These are phyloP conservation scores for Vachellia collinsii DNA, from an alignment of 306 rosid genomes.

Conservation along the genomic window DNA sequence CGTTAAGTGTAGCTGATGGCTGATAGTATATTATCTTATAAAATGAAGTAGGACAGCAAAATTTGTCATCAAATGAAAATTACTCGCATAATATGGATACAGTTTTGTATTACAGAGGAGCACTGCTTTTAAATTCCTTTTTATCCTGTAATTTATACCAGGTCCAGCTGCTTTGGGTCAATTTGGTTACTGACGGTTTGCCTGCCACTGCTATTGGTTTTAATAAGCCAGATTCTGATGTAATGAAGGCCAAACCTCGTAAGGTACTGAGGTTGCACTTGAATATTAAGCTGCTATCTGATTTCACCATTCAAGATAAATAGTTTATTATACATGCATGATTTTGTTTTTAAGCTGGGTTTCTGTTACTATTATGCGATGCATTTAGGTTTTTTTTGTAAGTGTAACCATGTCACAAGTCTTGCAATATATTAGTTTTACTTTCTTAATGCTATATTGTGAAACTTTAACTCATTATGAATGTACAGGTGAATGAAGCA, in stretches of 20 bases:
- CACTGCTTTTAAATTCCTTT: conserved; percentile 6
- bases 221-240: conserved; percentile 96
- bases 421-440: neutral
- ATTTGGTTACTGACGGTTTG: conserved; percentile 95
- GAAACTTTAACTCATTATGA: conserved; percentile 30
- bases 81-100: conserved; percentile 18
- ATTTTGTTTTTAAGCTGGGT: neutral
- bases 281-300: conserved; percentile 26
- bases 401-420: neutral
- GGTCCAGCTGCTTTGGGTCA: conserved; percentile 99
- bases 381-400: neutral
- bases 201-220: conserved; percentile 99
- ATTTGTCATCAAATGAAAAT: conserved; percentile 21
- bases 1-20: conserved; percentile 9
- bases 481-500: conserved; percentile 86
- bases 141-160: conserved; percentile 40
- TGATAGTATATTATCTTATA: conserved; percentile 16
- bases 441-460: neutral
- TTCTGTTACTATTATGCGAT: neutral
- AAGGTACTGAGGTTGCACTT: conserved; percentile 59
- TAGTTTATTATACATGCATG: neutral
- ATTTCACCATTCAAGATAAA: conserved; percentile 24
- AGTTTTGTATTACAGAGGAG: conserved; percentile 32
- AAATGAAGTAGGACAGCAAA: conserved; percentile 1
- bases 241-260: conserved; percentile 94